Base-by-base conservation (phyloP, 2,329 filamentous ascomycete genomes). In the Thermoascus crustaceus region DNA sequence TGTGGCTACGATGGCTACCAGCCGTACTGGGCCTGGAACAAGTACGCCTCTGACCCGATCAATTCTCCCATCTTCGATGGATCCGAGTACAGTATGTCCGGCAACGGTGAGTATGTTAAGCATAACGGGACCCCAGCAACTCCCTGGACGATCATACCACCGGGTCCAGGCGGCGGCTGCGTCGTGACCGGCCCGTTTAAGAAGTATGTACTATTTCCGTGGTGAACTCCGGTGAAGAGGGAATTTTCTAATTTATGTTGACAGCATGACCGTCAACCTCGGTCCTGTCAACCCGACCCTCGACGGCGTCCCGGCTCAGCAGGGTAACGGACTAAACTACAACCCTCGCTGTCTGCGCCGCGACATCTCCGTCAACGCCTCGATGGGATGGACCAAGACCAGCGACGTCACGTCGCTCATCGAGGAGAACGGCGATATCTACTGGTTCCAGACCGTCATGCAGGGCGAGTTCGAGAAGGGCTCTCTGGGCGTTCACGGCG, bases 11-110 rank as follows among this genome's bases (percentile, higher is more conserved):
- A 44, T 0, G 62, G 62, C 10, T 43, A 52, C 25, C 46, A 45
- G 34, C 55, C 54, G 48, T 73, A 72, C 48, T 68, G 67, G 63
- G 60, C 71, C 49, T 72, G 67, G 67, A 47, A 55, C 4, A 53
- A 58, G 14, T 63, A 58, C 30, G 56, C 59, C 20, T 39, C 43
- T 7, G 48, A 53, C n/a, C 49, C 64, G 30, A 44, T 55, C 25
- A 60, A 50, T 42, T 71, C 67, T 1, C 55, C 67, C 7, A 52
- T 73, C 35, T 72, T 71, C 40, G 67, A 73, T 41, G 70, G 71
- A n/a, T 67, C 60, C 35, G 62, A 58, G 1, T 52, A 48, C 7
- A 63, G 56, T 26, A 57, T 72, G 47, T 57, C 55, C 3, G 67
- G 69, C 2, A 63, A 71, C 44, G 67, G 69, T 1, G 59, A 44